phyloP scores from a whole-genome alignment of 192 early-diverging fungal genomes.

The Backusella circina region DNA sequence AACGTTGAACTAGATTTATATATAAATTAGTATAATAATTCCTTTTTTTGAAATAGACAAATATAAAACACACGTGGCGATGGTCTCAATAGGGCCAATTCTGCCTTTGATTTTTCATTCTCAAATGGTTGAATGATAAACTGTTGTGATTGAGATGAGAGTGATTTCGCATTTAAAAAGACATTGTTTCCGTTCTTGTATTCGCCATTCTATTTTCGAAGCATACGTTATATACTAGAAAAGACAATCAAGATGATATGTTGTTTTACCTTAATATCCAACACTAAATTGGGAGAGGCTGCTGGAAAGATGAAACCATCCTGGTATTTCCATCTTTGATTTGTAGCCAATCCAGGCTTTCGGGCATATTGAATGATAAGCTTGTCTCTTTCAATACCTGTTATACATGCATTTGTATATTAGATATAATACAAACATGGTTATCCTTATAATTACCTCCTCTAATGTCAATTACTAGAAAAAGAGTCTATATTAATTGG shows the following conservation, averaged over 20 bases:
- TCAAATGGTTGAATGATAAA: constrained; percentile 25
- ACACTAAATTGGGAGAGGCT: constrained; percentile 17
- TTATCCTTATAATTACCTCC: not conserved
- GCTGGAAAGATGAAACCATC: constrained; percentile 20
- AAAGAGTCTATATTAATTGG: not conserved
- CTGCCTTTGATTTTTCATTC: constrained; percentile 18
- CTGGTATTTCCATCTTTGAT: constrained; percentile 27
- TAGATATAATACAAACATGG: not conserved
- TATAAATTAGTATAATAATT: not conserved
- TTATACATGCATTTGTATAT: not conserved
- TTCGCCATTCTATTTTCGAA: constrained; percentile 23
- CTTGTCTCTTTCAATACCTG: constrained; percentile 24
- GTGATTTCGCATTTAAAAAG: constrained; percentile 15
- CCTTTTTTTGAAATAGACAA: not conserved
- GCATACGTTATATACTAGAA: too few relatives aligned
- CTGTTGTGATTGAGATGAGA: constrained; percentile 10
- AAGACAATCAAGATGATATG: too few relatives aligned
- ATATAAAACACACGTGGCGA: constrained; percentile 4
- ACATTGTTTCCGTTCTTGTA: constrained; percentile 15
- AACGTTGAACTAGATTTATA: not conserved
- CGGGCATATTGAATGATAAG: constrained; percentile 24
- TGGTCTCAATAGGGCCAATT: constrained; percentile 18
- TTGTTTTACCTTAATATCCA: constrained; percentile 26
- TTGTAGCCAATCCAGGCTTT: constrained; percentile 26
- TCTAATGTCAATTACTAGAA: constrained; percentile 20